phyloP scores from a whole-genome alignment of 176 grass and related monocot species.

The Aechmea fasciata region DNA sequence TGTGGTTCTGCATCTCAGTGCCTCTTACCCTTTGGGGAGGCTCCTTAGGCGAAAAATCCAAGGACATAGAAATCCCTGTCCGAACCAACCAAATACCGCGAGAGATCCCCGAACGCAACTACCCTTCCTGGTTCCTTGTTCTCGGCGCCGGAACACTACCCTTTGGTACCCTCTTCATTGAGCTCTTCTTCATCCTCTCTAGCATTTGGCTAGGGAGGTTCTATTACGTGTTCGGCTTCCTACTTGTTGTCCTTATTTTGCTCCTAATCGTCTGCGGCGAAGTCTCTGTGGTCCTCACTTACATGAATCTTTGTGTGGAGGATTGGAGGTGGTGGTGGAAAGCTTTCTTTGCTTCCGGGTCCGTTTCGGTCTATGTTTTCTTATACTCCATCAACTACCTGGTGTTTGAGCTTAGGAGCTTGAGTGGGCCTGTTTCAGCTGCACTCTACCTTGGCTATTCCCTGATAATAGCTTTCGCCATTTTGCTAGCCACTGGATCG shows the following conservation, averaged over 20 bases:
- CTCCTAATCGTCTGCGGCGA: constrained; percentile 62
- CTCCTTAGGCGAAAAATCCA: constrained; percentile 47
- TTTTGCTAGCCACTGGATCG: constrained; percentile 63
- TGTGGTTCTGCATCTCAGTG: constrained; percentile 80
- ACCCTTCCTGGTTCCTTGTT: constrained; percentile 83
- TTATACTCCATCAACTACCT: constrained; percentile 74
- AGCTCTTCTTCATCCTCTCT: constrained; percentile 88
- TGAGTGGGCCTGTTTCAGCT: constrained; percentile 59
- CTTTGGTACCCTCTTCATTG: constrained; percentile 83
- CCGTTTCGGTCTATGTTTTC: constrained; percentile 68
- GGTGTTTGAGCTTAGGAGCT: constrained; percentile 77
- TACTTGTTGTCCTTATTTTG: constrained; percentile 61
- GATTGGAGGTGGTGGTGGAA: constrained; percentile 96
- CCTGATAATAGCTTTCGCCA: constrained; percentile 67
- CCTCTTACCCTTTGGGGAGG: constrained; percentile 73
- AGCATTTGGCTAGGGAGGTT: constrained; percentile 85
- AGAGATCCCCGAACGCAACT: constrained; percentile 61
- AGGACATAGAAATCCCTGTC: constrained; percentile 60
- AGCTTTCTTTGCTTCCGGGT: constrained; percentile 77
- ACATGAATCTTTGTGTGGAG: constrained; percentile 80
- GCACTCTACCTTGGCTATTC: constrained; percentile 76
- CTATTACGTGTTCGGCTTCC: constrained; percentile 84
- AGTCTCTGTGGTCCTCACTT: constrained; percentile 71
- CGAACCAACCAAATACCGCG: constrained; percentile 74
- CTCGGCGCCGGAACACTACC: constrained; percentile 71